Conservation (phyloP, 768 basidiomycete species). For the Tricholomella constricta region DNA sequence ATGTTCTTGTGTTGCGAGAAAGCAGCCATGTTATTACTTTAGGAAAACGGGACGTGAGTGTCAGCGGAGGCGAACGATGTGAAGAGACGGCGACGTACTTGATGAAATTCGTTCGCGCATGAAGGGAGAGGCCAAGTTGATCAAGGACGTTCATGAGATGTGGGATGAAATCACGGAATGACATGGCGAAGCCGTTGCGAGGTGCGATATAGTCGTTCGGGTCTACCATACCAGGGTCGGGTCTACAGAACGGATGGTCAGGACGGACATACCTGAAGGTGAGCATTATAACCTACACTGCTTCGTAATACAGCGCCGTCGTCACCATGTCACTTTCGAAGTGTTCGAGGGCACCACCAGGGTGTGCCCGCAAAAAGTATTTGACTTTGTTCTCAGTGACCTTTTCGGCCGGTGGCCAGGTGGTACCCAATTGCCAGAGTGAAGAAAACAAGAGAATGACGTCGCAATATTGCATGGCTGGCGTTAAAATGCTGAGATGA, state of each 20-base stretch:
- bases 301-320: conserved; percentile 85
- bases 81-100: conserved; percentile 48
- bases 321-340: conserved; percentile 81
- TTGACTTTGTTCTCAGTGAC: conserved; percentile 73
- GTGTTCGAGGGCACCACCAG: conserved; percentile 85
- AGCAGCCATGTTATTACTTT: conserved; percentile 72
- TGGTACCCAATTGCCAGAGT: conserved; percentile 72
- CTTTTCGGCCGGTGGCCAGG: conserved; percentile 79
- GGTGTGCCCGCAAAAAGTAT: conserved; percentile 81
- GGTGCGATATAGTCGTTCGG: conserved; percentile 79
- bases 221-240: conserved; percentile 75
- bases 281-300: conserved; percentile 53
- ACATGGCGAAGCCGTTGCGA: conserved; percentile 85
- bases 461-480: conserved; percentile 78
- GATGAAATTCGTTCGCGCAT: conserved; percentile 81
- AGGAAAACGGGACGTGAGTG: conserved; percentile 2
- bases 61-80: neutral
- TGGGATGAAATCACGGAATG: conserved; percentile 75
- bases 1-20: conserved; percentile 84
- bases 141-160: conserved; percentile 84
- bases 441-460: conserved; percentile 70
- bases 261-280: neutral
- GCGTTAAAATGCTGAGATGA: conserved; percentile 72
- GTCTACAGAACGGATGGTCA: conserved; percentile 43
- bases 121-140: conserved; percentile 80